Evolutionary conservation across 2,329 filamentous ascomycete genomes (phyloP).

Genomic region (Calcarisporium arbuscula): DNA sequence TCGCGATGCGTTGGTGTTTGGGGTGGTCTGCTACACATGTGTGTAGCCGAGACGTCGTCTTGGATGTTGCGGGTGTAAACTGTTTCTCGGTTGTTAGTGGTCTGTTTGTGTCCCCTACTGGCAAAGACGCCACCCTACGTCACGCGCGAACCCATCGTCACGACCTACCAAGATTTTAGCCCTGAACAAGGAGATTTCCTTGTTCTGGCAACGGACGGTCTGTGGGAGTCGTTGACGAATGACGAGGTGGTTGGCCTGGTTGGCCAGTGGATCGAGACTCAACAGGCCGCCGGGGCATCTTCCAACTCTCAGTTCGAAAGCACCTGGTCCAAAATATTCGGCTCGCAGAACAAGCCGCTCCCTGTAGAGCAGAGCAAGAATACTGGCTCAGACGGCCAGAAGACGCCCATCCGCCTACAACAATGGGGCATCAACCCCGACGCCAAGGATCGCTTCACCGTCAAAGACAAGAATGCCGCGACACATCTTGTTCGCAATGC

Average conservation of each 20-base stretch:
- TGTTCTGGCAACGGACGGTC: conserved; percentile 90
- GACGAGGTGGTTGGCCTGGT: conserved; percentile 96
- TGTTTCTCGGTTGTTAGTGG: no score
- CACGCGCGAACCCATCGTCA: conserved; percentile 90
- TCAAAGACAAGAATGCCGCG: conserved; percentile 92
- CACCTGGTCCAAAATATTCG: conserved; percentile 62
- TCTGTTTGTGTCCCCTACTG: no score
- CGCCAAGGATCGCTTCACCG: conserved; percentile 76
- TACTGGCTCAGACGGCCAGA: conserved; percentile 59
- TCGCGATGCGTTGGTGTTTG: no score
- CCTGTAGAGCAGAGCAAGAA: conserved; percentile 65
- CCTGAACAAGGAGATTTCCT: conserved; percentile 90
- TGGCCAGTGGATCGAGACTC: conserved; percentile 89
- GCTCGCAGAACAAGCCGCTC: conserved; percentile 46
- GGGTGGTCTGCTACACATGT: no score
- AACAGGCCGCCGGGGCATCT: conserved; percentile 48
- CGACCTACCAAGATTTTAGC: conserved; percentile 84
- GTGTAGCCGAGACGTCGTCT: no score
- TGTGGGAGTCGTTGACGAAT: conserved; percentile 99
- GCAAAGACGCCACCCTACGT: conserved; percentile 94
- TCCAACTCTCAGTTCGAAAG: conserved; percentile 63
- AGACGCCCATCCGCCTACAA: conserved; percentile 77
- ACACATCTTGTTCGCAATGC: conserved; percentile 95
- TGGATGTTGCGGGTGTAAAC: no score
- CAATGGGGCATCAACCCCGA: conserved; percentile 82